Conservation (phyloP, 2,329 filamentous ascomycete species). For the Corynespora cassiicola region DNA sequence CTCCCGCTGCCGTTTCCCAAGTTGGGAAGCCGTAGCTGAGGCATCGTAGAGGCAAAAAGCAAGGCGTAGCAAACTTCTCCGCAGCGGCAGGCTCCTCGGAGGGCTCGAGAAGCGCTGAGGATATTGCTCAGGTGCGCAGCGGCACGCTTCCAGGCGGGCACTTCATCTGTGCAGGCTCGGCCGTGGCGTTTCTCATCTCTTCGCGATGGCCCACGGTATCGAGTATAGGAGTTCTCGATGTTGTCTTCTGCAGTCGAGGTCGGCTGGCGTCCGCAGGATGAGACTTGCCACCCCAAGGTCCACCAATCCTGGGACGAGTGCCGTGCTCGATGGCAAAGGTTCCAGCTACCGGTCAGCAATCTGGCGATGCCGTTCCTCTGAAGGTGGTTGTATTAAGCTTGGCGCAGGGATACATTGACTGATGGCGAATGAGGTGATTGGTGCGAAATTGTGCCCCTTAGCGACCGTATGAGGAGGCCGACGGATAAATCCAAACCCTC, state of each 20-base stretch:
- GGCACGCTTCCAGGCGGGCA: too few relatives aligned
- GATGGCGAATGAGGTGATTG: slow-evolving; percentile 26
- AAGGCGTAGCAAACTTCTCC: too few relatives aligned
- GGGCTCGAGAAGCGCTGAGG: too few relatives aligned
- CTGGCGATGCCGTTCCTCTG: slow-evolving; percentile 15
- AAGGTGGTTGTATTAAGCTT: slow-evolving; percentile 17
- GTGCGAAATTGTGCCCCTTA: slow-evolving; percentile 32
- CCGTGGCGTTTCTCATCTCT: too few relatives aligned
- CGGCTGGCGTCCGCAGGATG: too few relatives aligned
- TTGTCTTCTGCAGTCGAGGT: too few relatives aligned
- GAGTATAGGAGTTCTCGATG: too few relatives aligned
- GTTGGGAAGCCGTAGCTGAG: neutral
- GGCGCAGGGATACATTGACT: slow-evolving; percentile 17
- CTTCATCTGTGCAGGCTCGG: too few relatives aligned
- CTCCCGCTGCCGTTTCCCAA: neutral
- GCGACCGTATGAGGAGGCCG: slow-evolving; percentile 20
- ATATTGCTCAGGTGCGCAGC: too few relatives aligned
- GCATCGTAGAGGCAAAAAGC: too few relatives aligned
- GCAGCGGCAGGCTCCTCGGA: too few relatives aligned
- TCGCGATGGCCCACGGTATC: too few relatives aligned
- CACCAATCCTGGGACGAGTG: slow-evolving; percentile 34
- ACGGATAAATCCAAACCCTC: slow-evolving; percentile 38
- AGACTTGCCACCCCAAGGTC: slow-evolving; percentile 20
- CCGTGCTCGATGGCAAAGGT: slow-evolving; percentile 5
- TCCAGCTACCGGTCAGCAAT: slow-evolving; percentile 30